Evolutionary conservation across 805 yeast genomes (phyloP), one percentile per base, ranked within the genome.

Genomic region (Candida wancherniae): DNA sequence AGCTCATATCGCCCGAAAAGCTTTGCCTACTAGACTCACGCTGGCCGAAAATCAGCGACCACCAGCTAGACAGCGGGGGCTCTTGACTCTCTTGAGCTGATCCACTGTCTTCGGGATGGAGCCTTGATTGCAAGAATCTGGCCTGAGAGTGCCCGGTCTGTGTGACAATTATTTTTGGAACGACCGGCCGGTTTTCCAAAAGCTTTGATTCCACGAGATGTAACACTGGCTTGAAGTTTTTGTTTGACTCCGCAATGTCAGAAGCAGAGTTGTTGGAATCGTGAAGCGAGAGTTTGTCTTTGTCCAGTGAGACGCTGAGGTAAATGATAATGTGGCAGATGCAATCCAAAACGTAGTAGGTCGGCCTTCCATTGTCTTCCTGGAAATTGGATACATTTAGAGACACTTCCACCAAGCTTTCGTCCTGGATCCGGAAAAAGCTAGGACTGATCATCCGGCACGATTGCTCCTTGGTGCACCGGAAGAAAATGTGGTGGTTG

Each of bases 101-200:
- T n/a, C n/a, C n/a, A n/a, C n/a, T n/a, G n/a, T n/a, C n/a, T n/a
- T n/a, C n/a, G n/a, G n/a, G 58, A 25, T 50, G 46, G 19, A 63
- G 37, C 23, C 65, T 39, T 4, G 69, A 48, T 2, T 49, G 19
- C 14, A 63, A 45, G 37, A 45, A 63, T 24, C 69, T 40, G 1
- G 61, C 54, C 36, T 62, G 70, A 1, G 69, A 63, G 39, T 63
- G 70, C 2, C 51, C 48, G 3, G 40, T 47, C 26, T 61, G 62
- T 2, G 69, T 61, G 5, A 63, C 27, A 9, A 61, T 43, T 15
- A 44, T 43, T 28, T 39, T 48, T 1, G 63, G 57, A 5, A 31
- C 33, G 4, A 55, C 21, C 2, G 37, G 36, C 14, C 54, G 37
- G 1, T 29, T 19, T 6, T 19, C 12, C 3, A 35, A 21, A 4